These are phyloP conservation scores for Pouteria glomerata DNA, from an alignment of 148 eudicot genomes.

Conservation along the genomic window DNA sequence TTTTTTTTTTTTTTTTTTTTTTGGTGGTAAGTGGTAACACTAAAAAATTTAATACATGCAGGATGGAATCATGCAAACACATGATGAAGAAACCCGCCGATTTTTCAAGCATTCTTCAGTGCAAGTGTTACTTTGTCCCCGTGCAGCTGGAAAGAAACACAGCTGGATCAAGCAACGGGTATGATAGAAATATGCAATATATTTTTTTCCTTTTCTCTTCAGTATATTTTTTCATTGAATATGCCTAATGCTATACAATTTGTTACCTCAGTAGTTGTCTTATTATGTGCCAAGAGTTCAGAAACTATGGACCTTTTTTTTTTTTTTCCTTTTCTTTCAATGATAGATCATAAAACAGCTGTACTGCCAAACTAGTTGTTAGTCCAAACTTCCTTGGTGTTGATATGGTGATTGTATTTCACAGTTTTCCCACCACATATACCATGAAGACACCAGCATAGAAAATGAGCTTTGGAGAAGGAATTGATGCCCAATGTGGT, in stretches of 20 bases:
- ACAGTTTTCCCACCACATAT: background rate
- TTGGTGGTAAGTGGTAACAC: too few species aligned
- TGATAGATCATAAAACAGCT: background rate
- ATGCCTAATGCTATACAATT: background rate
- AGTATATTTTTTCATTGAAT: background rate
- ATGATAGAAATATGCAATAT: conserved; percentile 10
- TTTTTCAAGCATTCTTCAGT: conserved; percentile 96
- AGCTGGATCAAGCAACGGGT: conserved; percentile 92
- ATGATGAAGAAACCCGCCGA: conserved; percentile 95
- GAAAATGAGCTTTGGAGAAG: background rate
- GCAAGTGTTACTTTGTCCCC: conserved; percentile 82
- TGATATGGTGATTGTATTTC: conserved; percentile 2
- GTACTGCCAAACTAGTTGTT: background rate
- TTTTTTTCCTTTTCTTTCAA: too few species aligned
- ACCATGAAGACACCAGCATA: background rate
- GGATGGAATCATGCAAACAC: conserved; percentile 97
- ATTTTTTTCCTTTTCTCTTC: background rate
- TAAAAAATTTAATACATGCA: conserved; percentile 25
- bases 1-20: too few species aligned
- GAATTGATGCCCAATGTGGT: background rate
- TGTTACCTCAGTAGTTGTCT: background rate
- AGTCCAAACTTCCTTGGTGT: background rate
- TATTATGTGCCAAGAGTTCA: background rate
- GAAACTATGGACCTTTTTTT: background rate
- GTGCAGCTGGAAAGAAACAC: conserved; percentile 78